These are phyloP conservation scores for Boletus albobrunnescens DNA, from an alignment of 1,284 basidiomycete species.

Conservation along the genomic window DNA sequence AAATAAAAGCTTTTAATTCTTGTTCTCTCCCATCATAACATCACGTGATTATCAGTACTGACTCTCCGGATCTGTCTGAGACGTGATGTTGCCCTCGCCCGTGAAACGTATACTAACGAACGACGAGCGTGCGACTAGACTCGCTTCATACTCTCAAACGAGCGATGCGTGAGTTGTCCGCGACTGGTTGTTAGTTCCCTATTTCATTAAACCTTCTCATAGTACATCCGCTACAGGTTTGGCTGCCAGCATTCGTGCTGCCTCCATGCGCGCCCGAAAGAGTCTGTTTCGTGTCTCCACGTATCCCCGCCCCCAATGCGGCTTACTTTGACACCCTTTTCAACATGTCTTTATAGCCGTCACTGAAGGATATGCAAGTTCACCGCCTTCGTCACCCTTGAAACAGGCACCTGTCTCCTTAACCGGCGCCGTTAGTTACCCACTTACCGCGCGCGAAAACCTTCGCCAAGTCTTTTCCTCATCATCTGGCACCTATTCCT, in stretches of 20 bases:
- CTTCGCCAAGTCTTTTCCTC: constrained; percentile 32
- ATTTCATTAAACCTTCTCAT: constrained; percentile 6
- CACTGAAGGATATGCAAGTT: constrained; percentile 32
- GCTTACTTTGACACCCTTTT: constrained; percentile 24
- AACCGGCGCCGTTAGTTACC: constrained; percentile 18
- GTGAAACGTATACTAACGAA: constrained; percentile 45
- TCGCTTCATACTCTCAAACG: constrained; percentile 27
- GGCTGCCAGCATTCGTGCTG: constrained; percentile 32
- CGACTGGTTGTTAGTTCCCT: constrained; percentile 4
- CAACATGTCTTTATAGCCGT: constrained; percentile 29
- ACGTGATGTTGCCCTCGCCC: constrained; percentile 13
- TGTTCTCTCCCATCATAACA: background rate
- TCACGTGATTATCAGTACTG: constrained; percentile 10
- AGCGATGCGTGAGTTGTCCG: constrained; percentile 22
- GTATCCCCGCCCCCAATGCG: constrained; percentile 23
- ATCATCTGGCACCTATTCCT: constrained; percentile 16
- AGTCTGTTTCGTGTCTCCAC: constrained; percentile 27
- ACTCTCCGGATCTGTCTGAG: background rate
- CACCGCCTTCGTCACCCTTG: constrained; percentile 28
- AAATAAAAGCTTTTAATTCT: too few species aligned
- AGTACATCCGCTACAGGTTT: constrained; percentile 23
- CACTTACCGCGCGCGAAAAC: constrained; percentile 31
- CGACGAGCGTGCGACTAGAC: constrained; percentile 33
- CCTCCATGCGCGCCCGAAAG: constrained; percentile 34
- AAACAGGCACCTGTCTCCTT: constrained; percentile 29